phyloP scores from a whole-genome alignment of 2,329 filamentous ascomycete genomes.

The Cercospora sojina region DNA sequence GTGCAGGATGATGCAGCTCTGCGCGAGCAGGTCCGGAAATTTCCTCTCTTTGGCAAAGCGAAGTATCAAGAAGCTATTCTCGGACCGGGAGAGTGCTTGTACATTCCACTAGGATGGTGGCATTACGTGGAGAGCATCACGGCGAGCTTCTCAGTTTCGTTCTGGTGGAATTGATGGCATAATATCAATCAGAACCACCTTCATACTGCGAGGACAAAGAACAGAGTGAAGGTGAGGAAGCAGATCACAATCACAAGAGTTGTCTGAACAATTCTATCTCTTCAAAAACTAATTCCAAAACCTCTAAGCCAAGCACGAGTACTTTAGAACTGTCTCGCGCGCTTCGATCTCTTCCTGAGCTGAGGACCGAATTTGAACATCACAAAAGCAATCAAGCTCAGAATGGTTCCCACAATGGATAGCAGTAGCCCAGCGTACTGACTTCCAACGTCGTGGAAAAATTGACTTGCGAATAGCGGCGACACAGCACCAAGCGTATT shows the following conservation, averaged over 20 bases:
- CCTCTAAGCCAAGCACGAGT: not conserved
- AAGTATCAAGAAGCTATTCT: constrained; percentile 76
- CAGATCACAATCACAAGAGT: not conserved
- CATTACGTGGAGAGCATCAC: constrained; percentile 88
- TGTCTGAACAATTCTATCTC: not conserved
- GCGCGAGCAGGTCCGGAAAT: constrained; percentile 31
- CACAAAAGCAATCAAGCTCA: constrained; percentile 46
- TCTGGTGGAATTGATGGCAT: constrained; percentile 91
- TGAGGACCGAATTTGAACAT: constrained; percentile 28
- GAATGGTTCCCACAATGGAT: constrained; percentile 47
- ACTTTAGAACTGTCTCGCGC: constrained; percentile 23
- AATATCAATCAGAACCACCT: no score
- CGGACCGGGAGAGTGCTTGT: constrained; percentile 76
- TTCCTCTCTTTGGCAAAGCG: constrained; percentile 58
- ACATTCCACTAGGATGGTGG: constrained; percentile 96
- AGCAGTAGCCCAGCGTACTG: constrained; percentile 54
- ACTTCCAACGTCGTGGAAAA: constrained; percentile 55
- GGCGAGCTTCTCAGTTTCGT: constrained; percentile 90
- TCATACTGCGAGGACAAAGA: no score
- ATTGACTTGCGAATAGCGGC: constrained; percentile 53
- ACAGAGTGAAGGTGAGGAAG: not conserved
- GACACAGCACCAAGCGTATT: constrained; percentile 56
- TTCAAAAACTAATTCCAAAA: not conserved
- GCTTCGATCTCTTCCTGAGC: constrained; percentile 23
- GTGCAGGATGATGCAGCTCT: not conserved